Evolutionary conservation across 257 asterid genomes (phyloP), one percentile per base, ranked within the genome.

Genomic region (Solanum ahanhuiri): DNA sequence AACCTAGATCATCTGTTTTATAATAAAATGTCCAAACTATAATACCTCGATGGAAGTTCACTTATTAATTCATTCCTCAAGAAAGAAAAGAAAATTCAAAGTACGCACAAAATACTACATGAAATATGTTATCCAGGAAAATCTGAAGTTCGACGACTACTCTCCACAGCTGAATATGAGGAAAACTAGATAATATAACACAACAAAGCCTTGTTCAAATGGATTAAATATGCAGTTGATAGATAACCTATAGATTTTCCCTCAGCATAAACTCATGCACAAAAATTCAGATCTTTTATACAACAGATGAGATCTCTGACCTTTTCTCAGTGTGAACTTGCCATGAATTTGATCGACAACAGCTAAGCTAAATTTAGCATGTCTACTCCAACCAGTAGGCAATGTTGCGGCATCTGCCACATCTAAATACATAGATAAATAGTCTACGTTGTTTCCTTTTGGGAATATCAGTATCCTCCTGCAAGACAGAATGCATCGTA

Each of bases 351-450:
- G 98, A 91, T 95, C 90, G 39, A 89, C 39, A 82, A 93, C 94
- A 12, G 94, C 91, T 87, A 95, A 88, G 87, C 96, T 93, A 91
- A 94, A 94, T 73, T 91, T 94, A n/a, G 98, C 98, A 89, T 85
- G 87, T 93, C 94, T 88, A 90, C 94, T 94, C 98, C 98, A 95
- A 48, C 96, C 96, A 90, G 87, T 88, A 43, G 98, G 96, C 92
- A 93, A 88, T 30, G 83, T 22, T 37, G 91, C 6, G 22, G 97
- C 89, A 88, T 95, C 98, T 4, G 93, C 96, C 83, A 94, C 97
- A 87, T 94, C 98, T 83, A 95, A 88, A 87, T 92, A 95, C 93
- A 93, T 87, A 0, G 98, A 95, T 87, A 95, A 89, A 87, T 90
- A 90, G 33, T 95, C 93, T 37, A 89, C 94, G 45, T 91, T 90